Evolutionary conservation across 2,329 filamentous ascomycete genomes (phyloP), one percentile per base, ranked within the genome.

Genomic region (Phoma sp.): DNA sequence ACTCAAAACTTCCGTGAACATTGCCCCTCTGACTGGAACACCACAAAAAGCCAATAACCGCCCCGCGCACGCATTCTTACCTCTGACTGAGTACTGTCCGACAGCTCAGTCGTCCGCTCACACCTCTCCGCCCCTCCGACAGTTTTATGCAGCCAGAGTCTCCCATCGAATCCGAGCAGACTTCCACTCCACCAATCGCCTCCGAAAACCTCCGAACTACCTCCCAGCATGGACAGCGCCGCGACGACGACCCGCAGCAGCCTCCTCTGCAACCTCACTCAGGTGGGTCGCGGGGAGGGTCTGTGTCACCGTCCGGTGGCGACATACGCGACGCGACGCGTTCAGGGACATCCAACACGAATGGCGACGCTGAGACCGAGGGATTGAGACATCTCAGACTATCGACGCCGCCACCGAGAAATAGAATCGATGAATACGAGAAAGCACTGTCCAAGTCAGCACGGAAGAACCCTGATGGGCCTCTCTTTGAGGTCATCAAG

Each of bases 81-180:
- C 41, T 46, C 54, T 58, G 72, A 74, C 72, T 74, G 72, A 74
- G 71, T 70, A 71, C 49, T 60, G 70, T 53, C 50, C 57, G 61
- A 75, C 80, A 81, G 83, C 78, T 86, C 84, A 81, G 84, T 86
- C 83, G 71, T 68, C 66, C 67, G 61, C 63, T 62, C 64, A 61
- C 64, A 60, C 54, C 61, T 60, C 56, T 60, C 55, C 55, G 68
- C 64, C 65, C 61, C 60, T 61, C 64, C 66, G 70, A 74, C 71
- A 70, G 73, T 87, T 87, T 82, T 87, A 88, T 88, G 85, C 85
- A 85, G 82, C 74, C 85, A 80, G 84, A 82, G 82, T 75, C 79
- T 67, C 68, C 78, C 69, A 74, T 79, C 77, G 76, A 75, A 72
- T 77, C 73, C 70, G 78, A 78, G 76, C 77, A 77, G 74, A 75